phyloP scores from a whole-genome alignment of 225 moss, liverwort and hornwort genomes.

The Asterella californica region DNA sequence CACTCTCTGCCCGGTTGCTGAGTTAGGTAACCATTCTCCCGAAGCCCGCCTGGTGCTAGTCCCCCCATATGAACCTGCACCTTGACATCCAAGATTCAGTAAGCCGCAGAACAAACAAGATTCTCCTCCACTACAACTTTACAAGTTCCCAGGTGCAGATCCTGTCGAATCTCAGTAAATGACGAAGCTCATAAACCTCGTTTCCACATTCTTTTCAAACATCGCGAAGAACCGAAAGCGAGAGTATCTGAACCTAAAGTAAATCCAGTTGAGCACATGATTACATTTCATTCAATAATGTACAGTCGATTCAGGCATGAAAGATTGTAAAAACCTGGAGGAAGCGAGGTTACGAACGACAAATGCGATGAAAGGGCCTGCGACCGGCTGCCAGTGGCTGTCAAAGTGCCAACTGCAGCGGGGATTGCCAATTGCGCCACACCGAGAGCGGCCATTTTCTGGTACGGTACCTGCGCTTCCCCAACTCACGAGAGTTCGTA shows the following conservation, averaged over 20 bases:
- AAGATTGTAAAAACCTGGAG: neutral
- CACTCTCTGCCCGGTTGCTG: neutral
- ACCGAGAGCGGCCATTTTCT: neutral
- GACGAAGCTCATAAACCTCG: no score
- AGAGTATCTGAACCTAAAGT: no score
- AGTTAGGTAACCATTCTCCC: slow-evolving; percentile 7
- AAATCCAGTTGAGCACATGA: neutral
- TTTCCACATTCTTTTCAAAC: no score
- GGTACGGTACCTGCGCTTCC: neutral
- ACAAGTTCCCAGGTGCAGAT: neutral
- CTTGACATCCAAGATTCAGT: slow-evolving; percentile 5
- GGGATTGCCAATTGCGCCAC: neutral
- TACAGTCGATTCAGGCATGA: neutral
- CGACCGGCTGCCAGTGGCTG: neutral
- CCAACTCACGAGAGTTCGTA: no score
- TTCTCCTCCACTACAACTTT: neutral
- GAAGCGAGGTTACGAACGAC: neutral
- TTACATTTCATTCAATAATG: neutral
- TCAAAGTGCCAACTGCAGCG: neutral
- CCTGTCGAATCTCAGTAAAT: neutral
- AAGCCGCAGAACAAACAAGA: neutral
- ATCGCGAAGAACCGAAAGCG: neutral
- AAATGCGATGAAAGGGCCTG: slow-evolving; percentile 1
- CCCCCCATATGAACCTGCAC: neutral
- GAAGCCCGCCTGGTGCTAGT: neutral